phyloP scores from a whole-genome alignment of 2,329 filamentous ascomycete genomes.

The Stagonosporopsis cucurbitacearum region DNA sequence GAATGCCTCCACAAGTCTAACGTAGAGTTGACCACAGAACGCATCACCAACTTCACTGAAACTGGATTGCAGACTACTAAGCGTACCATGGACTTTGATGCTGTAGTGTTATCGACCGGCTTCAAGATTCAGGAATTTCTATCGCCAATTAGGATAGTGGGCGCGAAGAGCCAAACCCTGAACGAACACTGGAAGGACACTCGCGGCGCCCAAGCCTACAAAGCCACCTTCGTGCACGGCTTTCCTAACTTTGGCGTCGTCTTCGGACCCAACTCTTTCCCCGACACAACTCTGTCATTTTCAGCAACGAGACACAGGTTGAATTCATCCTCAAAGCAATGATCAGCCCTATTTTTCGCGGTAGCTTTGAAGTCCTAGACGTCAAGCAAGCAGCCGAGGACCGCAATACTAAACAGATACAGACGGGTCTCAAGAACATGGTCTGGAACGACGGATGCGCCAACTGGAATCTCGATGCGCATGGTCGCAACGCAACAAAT shows the following conservation, averaged over 20 bases:
- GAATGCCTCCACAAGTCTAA: neutral
- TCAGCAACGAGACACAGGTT: neutral
- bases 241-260: neutral
- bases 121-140: constrained; percentile 2
- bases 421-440: neutral
- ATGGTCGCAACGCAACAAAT: neutral
- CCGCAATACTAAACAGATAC: neutral
- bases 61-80: neutral
- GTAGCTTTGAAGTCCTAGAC: neutral
- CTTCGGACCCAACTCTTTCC: neutral
- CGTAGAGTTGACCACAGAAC: neutral
- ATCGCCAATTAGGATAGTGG: neutral
- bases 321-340: neutral
- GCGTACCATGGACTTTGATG: neutral
- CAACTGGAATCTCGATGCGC: neutral
- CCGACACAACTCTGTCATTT: neutral
- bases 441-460: neutral
- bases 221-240: neutral
- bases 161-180: neutral
- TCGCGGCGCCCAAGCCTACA: constrained; percentile 1
- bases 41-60: neutral
- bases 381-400: neutral
- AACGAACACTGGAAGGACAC: neutral
- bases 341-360: neutral
- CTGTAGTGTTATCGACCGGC: neutral